These are phyloP conservation scores for Prunus padus DNA, from an alignment of 306 rosid genomes.

Conservation along the genomic window DNA sequence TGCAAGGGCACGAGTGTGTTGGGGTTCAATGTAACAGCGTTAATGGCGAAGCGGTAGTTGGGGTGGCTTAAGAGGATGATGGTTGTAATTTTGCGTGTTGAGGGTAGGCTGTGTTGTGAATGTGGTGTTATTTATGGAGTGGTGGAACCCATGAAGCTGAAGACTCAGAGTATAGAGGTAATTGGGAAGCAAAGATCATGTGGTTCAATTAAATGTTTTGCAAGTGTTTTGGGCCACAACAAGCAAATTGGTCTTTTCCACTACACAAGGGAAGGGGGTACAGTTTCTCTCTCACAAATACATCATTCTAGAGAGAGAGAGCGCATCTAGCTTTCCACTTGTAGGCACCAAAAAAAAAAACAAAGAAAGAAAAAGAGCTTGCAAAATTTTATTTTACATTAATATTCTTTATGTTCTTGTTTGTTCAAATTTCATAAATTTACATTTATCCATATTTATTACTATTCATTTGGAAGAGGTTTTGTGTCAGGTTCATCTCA, in stretches of 20 bases:
- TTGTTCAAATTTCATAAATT: slow-evolving; percentile 13
- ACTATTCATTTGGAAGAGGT: slow-evolving; percentile 2
- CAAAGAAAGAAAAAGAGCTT: slow-evolving; percentile 1
- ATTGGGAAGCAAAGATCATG: slow-evolving; percentile 3
- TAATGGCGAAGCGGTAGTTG: slow-evolving; percentile 10
- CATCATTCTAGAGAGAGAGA: not conserved
- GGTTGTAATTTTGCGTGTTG: not conserved
- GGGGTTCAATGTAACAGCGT: slow-evolving; percentile 15
- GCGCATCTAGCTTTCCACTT: slow-evolving; percentile 3
- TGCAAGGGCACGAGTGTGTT: slow-evolving; percentile 20
- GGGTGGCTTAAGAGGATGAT: slow-evolving; percentile 7
- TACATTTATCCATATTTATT: not conserved
- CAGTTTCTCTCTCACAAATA: not conserved
- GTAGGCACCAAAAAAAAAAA: not conserved
- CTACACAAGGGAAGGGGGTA: not conserved
- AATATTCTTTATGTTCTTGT: slow-evolving; percentile 11
- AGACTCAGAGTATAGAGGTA: not conserved
- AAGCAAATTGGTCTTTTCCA: not conserved
- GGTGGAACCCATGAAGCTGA: slow-evolving; percentile 4
- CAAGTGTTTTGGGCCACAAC: not conserved
- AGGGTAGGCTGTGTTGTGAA: slow-evolving; percentile 1
- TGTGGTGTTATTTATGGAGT: slow-evolving; percentile 1
- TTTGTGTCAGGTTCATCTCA: not conserved
- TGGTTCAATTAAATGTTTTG: slow-evolving; percentile 7
- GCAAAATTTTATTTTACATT: not conserved